Percentiles rank a stretch among this genome's conserved stretches.
phyloP scores from a whole-genome alignment of 2,329 filamentous ascomycete species.

The Neocucurbitaria cava region DNA sequence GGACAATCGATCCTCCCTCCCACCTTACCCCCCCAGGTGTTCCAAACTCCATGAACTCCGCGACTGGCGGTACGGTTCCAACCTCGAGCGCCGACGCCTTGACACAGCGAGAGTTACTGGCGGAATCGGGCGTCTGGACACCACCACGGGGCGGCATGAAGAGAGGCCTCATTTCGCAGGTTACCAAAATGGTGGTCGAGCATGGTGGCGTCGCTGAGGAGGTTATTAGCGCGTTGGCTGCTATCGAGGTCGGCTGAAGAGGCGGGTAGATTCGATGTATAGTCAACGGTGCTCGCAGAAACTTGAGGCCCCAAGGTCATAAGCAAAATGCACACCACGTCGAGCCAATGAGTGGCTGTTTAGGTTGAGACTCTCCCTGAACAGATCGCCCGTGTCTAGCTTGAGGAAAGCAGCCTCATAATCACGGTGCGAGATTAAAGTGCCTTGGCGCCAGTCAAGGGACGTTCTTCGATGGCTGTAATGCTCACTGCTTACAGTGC shows the following conservation, averaged over 20 bases:
- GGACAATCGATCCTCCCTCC: conserved; percentile 59
- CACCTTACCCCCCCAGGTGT: conserved; percentile 57
- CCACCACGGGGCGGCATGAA: conserved; percentile 84
- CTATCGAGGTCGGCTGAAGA: conserved; percentile 63
- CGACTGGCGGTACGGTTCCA: conserved; percentile 51
- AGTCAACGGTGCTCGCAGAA: background rate
- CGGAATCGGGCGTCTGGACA: conserved; percentile 77
- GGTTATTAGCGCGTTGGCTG: conserved; percentile 80
- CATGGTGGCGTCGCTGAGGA: conserved; percentile 84
- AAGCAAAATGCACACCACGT: background rate
- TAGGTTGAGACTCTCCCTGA: background rate
- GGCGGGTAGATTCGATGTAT: background rate
- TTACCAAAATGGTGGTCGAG: conserved; percentile 79
- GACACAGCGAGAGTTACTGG: conserved; percentile 62
- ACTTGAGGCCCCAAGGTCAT: background rate
- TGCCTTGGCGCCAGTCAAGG: background rate
- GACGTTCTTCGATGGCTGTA: background rate
- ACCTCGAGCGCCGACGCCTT: conserved; percentile 50
- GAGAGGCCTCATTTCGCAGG: conserved; percentile 72
- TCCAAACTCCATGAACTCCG: conserved; percentile 55
- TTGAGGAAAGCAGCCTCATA: background rate
- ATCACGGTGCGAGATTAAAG: background rate
- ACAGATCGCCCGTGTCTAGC: background rate
- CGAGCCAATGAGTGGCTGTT: background rate
- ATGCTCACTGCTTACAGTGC: background rate